These are phyloP conservation scores for Rhypophila decipiens DNA, from an alignment of 495 filamentous ascomycete genomes.

Conservation along the genomic window DNA sequence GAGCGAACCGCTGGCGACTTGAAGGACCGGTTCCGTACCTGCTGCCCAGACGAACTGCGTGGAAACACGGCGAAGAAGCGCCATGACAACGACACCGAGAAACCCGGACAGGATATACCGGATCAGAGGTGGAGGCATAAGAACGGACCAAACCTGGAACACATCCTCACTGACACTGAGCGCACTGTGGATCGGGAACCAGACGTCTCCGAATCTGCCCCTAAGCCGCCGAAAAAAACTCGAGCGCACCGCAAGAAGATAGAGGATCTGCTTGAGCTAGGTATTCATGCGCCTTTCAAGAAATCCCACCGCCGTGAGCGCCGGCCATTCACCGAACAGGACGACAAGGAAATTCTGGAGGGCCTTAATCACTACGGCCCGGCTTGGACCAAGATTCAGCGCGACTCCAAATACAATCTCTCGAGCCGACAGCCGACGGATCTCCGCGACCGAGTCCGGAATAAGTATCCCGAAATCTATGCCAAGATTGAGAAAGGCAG, in stretches of 20 bases:
- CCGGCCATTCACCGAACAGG: slow-evolving; percentile 62
- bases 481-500: slow-evolving; percentile 50
- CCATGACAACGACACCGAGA: neutral
- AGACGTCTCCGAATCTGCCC: slow-evolving; percentile 11
- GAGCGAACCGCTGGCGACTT: slow-evolving; percentile 70
- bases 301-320: slow-evolving; percentile 48
- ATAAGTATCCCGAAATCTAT: slow-evolving; percentile 63
- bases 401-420: slow-evolving; percentile 62
- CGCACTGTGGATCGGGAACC: slow-evolving; percentile 15
- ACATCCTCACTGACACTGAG: slow-evolving; percentile 40
- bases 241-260: slow-evolving; percentile 48
- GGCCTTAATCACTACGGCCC: slow-evolving; percentile 72
- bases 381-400: slow-evolving; percentile 73
- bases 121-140: slow-evolving; percentile 20
- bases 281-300: slow-evolving; percentile 48
- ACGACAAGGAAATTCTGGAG: slow-evolving; percentile 70
- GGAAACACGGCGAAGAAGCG: slow-evolving; percentile 25
- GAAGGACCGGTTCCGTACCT: slow-evolving; percentile 80
- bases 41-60: slow-evolving; percentile 56
- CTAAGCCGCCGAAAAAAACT: slow-evolving; percentile 32
- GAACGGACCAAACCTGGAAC: slow-evolving; percentile 37
- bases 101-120: slow-evolving; percentile 5
- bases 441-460: slow-evolving; percentile 74
- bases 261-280: slow-evolving; percentile 50
- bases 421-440: slow-evolving; percentile 66